phyloP scores from a whole-genome alignment of 2,329 filamentous ascomycete species.

The Colletotrichum tabaci region DNA sequence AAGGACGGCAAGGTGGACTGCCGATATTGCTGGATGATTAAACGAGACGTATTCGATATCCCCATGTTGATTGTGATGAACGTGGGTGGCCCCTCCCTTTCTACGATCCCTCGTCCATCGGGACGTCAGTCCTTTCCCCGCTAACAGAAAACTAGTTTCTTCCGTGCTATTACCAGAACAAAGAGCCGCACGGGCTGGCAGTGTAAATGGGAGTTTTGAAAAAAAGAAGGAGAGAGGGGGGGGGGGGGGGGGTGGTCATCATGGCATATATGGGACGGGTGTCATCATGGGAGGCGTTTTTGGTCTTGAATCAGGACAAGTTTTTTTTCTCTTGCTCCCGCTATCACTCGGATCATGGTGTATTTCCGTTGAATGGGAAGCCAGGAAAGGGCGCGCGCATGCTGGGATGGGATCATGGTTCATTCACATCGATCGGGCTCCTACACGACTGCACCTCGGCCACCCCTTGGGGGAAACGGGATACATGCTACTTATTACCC shows the following conservation, averaged over 20 bases:
- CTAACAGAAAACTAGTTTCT: slow-evolving; percentile 62
- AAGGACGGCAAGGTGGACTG: slow-evolving; percentile 94
- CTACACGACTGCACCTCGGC: slow-evolving; percentile 22
- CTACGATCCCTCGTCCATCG: not conserved
- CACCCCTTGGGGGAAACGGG: not conserved
- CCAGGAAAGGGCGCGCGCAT: slow-evolving; percentile 27
- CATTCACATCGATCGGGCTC: slow-evolving; percentile 12
- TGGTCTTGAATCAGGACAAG: slow-evolving; percentile 1
- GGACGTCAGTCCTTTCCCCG: not conserved
- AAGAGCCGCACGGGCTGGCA: slow-evolving; percentile 69
- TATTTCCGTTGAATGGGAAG: slow-evolving; percentile 15
- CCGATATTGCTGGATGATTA: slow-evolving; percentile 97
- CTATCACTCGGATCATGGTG: slow-evolving; percentile 13
- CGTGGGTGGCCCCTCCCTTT: slow-evolving; percentile 72
- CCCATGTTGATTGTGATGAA: slow-evolving; percentile 99
- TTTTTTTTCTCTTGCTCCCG: not conserved
- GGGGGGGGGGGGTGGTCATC: no score
- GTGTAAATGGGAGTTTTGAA: slow-evolving; percentile 56
- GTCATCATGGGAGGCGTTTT: slow-evolving; percentile 52
- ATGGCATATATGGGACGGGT: slow-evolving; percentile 33
- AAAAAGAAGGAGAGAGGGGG: slow-evolving; percentile 2
- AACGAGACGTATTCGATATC: slow-evolving; percentile 97
- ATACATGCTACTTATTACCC: not conserved
- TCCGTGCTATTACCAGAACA: slow-evolving; percentile 72
- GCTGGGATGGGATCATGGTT: slow-evolving; percentile 7